Conservation (phyloP, 805 yeast species). For the Zygosaccharomyces bailii region DNA sequence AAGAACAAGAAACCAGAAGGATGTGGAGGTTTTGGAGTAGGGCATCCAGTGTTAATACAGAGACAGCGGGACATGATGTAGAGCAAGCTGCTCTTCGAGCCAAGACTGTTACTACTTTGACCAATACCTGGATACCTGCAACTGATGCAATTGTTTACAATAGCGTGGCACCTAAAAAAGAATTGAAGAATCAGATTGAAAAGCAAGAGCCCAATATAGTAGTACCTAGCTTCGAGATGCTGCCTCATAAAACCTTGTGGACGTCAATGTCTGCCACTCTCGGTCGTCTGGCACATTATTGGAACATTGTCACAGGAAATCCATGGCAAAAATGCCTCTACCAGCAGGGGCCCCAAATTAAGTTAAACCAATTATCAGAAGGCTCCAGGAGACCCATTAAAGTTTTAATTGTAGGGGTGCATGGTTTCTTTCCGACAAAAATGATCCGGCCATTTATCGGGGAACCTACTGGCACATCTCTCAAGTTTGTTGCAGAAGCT, state of each 20-base stretch:
- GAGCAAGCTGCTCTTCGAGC: constrained; percentile 11
- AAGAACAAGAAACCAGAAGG: constrained; percentile 10
- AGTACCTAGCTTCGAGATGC: constrained; percentile 31
- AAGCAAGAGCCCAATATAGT: constrained; percentile 29
- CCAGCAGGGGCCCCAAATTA: constrained; percentile 18
- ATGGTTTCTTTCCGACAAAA: constrained; percentile 91
- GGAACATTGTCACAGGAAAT: constrained; percentile 11
- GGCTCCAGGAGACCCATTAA: constrained; percentile 41
- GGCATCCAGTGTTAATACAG: constrained; percentile 3
- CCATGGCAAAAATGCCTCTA: constrained; percentile 11
- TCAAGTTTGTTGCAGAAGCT: constrained; percentile 86
- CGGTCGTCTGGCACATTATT: constrained; percentile 17
- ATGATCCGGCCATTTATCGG: constrained; percentile 85
- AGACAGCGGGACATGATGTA: constrained; percentile 1
- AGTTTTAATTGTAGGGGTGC: constrained; percentile 85
- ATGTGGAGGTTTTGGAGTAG: constrained; percentile 28
- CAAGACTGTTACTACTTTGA: constrained; percentile 2
- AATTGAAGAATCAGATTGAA: constrained; percentile 15
- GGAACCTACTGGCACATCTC: constrained; percentile 94
- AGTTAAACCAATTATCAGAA: constrained; percentile 20
- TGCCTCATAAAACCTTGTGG: constrained; percentile 30
- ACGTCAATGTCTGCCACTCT: constrained; percentile 21
- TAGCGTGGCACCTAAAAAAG: constrained; percentile 18
- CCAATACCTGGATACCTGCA: constrained; percentile 22
- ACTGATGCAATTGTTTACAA: constrained; percentile 25